These are phyloP conservation scores for Trichoderma brevicompactum DNA, from an alignment of 2,329 filamentous ascomycete species.

Conservation along the genomic window DNA sequence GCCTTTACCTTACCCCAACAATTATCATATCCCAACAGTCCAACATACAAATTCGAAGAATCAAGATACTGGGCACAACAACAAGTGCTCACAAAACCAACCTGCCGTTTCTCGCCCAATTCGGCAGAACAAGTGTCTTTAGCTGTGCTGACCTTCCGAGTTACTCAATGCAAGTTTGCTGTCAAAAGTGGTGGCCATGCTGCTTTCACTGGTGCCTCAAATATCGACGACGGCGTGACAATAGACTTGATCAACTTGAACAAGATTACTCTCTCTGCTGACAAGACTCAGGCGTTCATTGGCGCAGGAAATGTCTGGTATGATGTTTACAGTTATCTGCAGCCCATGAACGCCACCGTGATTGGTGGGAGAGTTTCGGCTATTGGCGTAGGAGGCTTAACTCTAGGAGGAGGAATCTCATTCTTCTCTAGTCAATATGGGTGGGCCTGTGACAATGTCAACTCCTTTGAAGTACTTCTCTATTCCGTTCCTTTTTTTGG, in stretches of 20 bases:
- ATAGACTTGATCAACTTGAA: slow-evolving; percentile 46
- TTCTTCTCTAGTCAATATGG: slow-evolving; percentile 30
- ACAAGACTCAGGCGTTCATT: slow-evolving; percentile 41
- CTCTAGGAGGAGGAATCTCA: slow-evolving; percentile 32
- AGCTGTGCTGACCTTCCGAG: slow-evolving; percentile 35
- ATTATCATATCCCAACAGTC: slow-evolving; percentile 31
- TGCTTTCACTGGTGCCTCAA: slow-evolving; percentile 47
- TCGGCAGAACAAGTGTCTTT: slow-evolving; percentile 38
- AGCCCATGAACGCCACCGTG: slow-evolving; percentile 39
- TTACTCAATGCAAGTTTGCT: slow-evolving; percentile 40
- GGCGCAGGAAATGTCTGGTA: slow-evolving; percentile 48
- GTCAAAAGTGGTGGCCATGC: slow-evolving; percentile 53
- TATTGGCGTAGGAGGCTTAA: slow-evolving; percentile 44
- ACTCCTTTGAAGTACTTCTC: slow-evolving; percentile 10
- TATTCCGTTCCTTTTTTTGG: too few species aligned
- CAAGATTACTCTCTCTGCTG: slow-evolving; percentile 37
- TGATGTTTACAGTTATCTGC: slow-evolving; percentile 45
- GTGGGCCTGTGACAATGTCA: slow-evolving; percentile 29
- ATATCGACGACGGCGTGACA: slow-evolving; percentile 41
- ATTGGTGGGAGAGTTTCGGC: slow-evolving; percentile 46
- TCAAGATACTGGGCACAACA: slow-evolving; percentile 36
- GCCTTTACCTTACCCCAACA: slow-evolving; percentile 28
- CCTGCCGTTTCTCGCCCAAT: slow-evolving; percentile 37
- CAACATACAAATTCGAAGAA: slow-evolving; percentile 32
- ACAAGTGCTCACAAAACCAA: slow-evolving; percentile 31